A percentile compares a stretch with the other conserved stretches of the same genome.
phyloP scores from a whole-genome alignment of 129 eudicot species.

The Chrysanthemum makinoi region DNA sequence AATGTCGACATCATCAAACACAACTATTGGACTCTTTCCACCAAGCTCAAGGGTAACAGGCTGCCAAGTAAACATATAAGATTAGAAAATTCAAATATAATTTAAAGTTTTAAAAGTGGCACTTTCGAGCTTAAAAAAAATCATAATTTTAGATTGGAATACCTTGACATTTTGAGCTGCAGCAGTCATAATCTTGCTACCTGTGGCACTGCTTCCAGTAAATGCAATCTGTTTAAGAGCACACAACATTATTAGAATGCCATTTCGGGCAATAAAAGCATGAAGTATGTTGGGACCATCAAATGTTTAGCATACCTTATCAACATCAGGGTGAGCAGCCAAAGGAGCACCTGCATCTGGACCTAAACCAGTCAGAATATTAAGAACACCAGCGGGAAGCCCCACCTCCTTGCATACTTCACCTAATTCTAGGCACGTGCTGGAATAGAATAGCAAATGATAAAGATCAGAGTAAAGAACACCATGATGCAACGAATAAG shows the following conservation, averaged over 20 bases:
- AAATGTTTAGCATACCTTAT: conserved; percentile 51
- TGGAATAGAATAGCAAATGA: conserved; percentile 32
- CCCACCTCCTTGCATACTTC: conserved; percentile 89
- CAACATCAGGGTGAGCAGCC: conserved; percentile 96
- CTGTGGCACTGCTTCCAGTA: conserved; percentile 93
- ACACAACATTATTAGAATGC: background rate
- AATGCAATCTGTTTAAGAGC: conserved; percentile 70
- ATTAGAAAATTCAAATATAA: background rate
- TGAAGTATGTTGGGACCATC: background rate
- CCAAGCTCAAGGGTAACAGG: conserved; percentile 98
- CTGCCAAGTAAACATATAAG: conserved; percentile 43
- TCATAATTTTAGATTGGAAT: background rate
- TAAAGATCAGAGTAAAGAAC: background rate
- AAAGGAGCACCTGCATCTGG: conserved; percentile 95
- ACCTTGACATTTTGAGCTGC: conserved; percentile 95
- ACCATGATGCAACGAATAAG: background rate
- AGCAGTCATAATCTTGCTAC: conserved; percentile 93
- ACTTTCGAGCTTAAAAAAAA: background rate
- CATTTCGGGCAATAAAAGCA: background rate
- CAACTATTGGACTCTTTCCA: conserved; percentile 96
- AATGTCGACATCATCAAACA: conserved; percentile 91
- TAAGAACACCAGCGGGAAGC: conserved; percentile 85
- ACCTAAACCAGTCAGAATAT: conserved; percentile 86
- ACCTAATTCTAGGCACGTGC: conserved; percentile 93
- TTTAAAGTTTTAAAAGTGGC: background rate